Evolutionary conservation across 176 grass and related monocot genomes (phyloP), one percentile per base, ranked within the genome.

Genomic region (Musa beccarii): DNA sequence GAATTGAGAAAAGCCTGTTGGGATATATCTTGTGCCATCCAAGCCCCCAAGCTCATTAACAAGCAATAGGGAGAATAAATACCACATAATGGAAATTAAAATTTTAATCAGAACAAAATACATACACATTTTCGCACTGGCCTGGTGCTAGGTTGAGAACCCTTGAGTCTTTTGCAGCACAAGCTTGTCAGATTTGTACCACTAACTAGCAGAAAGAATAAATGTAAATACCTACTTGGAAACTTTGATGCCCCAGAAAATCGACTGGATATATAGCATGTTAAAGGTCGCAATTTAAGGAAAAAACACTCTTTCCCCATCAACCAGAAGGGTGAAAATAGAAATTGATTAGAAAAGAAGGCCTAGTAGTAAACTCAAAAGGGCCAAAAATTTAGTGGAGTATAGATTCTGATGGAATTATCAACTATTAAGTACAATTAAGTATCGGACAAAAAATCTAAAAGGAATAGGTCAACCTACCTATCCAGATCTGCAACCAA

Each of bases 51-150:
- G 83, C 66, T 53, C 49, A 85, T 85, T 73, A 26, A 65, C 21
- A 85, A 93, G 79, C 71, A 64, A 85, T 89, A 77, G 76, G 75
- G 71, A 73, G 67, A 79, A 57, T 79, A 51, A 79, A 86, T 82
- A 80, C 64, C 69, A 79, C 73, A 83, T 24, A 83, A 64, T 75
- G 61, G 9, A 69, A 73, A 82, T 71, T 69, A 66, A 80, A 55
- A 86, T 29, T 74, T 83, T 57, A 86, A 86, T 79, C 57, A 59
- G 54, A 90, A 85, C 82, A 85, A 80, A 92, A 91, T 93, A 99
- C 96, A 95, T 99, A 99, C 96, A 85, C 75, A 82, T 95, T 88
- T 83, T 81, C 16, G 87, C 86, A 86, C 80, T 67, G 69, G 88
- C 83, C 90, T 85, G 84, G 79, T 84, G 91, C 85, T 87, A 80